Conservation (phyloP, 768 basidiomycete genomes). For the Postia placenta region DNA sequence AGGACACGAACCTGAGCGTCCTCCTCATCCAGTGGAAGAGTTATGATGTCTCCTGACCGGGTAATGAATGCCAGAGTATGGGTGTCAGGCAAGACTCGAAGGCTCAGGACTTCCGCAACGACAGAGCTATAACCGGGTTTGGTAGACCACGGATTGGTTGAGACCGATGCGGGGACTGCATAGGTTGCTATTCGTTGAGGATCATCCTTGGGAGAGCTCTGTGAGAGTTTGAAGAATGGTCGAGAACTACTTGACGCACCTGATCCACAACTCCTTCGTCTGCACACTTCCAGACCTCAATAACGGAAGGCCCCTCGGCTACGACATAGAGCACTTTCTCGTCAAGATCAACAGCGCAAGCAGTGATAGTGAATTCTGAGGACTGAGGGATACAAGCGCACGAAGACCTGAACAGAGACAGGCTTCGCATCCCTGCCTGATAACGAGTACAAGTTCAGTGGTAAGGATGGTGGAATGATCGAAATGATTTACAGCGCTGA, state of each 20-base stretch:
- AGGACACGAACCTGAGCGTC: slow-evolving; percentile 39
- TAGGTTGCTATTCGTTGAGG: slow-evolving; percentile 13
- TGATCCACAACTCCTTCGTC: too few relatives aligned
- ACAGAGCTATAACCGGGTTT: not conserved
- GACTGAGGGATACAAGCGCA: too few relatives aligned
- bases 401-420: too few relatives aligned
- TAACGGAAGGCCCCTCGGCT: slow-evolving; percentile 51
- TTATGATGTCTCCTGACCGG: slow-evolving; percentile 78
- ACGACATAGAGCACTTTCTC: slow-evolving; percentile 53
- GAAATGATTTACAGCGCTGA: too few relatives aligned
- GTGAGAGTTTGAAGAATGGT: too few relatives aligned
- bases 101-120: slow-evolving; percentile 47
- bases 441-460: not conserved
- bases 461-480: too few relatives aligned
- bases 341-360: slow-evolving; percentile 54
- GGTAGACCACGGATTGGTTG: slow-evolving; percentile 18
- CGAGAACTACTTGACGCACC: too few relatives aligned
- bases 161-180: slow-evolving; percentile 9
- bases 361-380: too few relatives aligned
- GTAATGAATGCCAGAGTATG: slow-evolving; percentile 60
- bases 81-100: slow-evolving; percentile 70
- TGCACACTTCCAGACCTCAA: slow-evolving; percentile 52
- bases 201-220: too few relatives aligned
- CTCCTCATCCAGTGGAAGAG: slow-evolving; percentile 50
- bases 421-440: slow-evolving; percentile 16